Conservation (phyloP, 192 early-diverging fungal genomes). For the Rhizoclosmatium sp. region DNA sequence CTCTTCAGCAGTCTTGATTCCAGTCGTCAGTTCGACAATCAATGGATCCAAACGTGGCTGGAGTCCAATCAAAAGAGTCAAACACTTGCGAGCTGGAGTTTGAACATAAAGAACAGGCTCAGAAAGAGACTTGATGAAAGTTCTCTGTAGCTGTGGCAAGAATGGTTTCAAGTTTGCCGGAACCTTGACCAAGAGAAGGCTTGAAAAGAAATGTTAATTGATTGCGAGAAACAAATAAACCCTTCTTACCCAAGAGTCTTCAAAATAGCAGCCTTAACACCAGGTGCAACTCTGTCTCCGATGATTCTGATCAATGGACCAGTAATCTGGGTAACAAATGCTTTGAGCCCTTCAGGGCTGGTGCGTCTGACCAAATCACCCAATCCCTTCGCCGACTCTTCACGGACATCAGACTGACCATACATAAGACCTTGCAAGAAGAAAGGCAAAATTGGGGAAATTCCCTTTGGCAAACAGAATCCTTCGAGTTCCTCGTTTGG, state of each 20-base stretch:
- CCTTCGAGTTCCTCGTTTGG: constrained; percentile 66
- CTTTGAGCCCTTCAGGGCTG: constrained; percentile 76
- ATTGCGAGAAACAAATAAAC: constrained; percentile 30
- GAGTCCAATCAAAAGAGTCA: constrained; percentile 73
- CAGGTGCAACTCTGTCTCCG: constrained; percentile 89
- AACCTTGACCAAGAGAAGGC: constrained; percentile 80
- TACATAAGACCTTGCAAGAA: constrained; percentile 94
- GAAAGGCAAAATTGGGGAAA: constrained; percentile 89
- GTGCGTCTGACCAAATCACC: constrained; percentile 78
- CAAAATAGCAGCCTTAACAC: constrained; percentile 94
- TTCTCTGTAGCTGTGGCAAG: constrained; percentile 97
- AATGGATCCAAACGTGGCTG: constrained; percentile 83
- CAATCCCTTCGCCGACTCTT: constrained; percentile 86
- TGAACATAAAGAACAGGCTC: constrained; percentile 81
- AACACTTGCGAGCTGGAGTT: constrained; percentile 79
- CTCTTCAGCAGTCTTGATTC: constrained; percentile 69
- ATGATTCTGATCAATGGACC: constrained; percentile 98
- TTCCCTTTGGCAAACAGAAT: constrained; percentile 92
- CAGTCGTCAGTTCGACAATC: constrained; percentile 74
- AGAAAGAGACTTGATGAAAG: constrained; percentile 89
- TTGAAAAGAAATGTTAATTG: constrained; percentile 33
- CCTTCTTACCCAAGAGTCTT: constrained; percentile 72
- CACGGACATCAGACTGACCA: constrained; percentile 81
- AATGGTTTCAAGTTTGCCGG: constrained; percentile 93
- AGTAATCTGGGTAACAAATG: constrained; percentile 94